These are phyloP conservation scores for Clonostachys sp. DNA, from an alignment of 2,329 filamentous ascomycete species.

Conservation along the genomic window DNA sequence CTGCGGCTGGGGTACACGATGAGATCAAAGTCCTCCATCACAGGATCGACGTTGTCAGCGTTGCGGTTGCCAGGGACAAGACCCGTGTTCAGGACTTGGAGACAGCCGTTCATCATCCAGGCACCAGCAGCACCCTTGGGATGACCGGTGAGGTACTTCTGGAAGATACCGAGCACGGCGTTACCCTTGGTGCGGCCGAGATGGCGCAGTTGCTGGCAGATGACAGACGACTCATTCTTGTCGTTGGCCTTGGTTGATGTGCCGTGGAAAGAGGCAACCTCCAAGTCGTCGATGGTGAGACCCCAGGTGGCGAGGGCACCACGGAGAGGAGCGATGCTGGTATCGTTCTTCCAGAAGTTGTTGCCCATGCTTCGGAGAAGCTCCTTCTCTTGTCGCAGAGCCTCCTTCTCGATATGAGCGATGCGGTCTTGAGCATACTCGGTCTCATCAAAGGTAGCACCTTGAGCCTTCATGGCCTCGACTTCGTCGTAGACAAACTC, in stretches of 20 bases:
- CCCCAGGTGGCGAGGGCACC: constrained; percentile 97
- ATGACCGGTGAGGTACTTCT: constrained; percentile 98
- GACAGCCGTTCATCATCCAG: constrained; percentile 99
- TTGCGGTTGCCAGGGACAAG: constrained; percentile 96
- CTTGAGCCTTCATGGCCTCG: constrained; percentile 81
- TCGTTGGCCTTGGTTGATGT: constrained; percentile 98
- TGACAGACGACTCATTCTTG: constrained; percentile 98
- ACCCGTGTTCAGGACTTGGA: constrained; percentile 92
- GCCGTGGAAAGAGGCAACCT: constrained; percentile 96
- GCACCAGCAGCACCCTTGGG: constrained; percentile 98
- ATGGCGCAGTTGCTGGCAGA: constrained; percentile 93
- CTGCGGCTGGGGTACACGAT: constrained; percentile 94
- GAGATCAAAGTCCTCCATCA: constrained; percentile 97
- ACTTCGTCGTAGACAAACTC: constrained; percentile 92
- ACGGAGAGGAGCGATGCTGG: constrained; percentile 89
- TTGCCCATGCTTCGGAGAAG: constrained; percentile 91
- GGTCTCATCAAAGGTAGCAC: constrained; percentile 69
- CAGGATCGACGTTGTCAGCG: constrained; percentile 91
- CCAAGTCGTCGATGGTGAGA: constrained; percentile 92
- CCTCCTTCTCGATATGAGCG: constrained; percentile 80
- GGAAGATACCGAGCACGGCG: constrained; percentile 93
- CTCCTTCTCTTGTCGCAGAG: constrained; percentile 86
- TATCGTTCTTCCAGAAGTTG: constrained; percentile 97
- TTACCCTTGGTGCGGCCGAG: constrained; percentile 96
- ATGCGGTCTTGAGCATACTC: constrained; percentile 85